Base-by-base conservation (phyloP, 1,139 yeast genomes). In the Zygosaccharomyces pseudobailii region DNA sequence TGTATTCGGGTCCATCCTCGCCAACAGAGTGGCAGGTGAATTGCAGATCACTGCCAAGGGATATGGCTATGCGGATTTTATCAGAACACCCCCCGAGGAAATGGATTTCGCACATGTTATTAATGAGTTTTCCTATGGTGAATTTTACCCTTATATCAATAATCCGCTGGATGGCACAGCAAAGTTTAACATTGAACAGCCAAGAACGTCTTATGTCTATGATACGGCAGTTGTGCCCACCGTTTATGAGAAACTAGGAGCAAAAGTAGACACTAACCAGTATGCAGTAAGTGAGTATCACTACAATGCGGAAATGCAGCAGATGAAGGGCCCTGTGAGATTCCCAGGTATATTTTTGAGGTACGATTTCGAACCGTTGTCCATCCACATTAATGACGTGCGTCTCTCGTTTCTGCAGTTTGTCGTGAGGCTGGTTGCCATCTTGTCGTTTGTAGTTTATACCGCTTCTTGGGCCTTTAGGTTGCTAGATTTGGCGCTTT, bases 111-210 rank as follows among this genome's bases (percentile, higher is more conserved):
- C 96, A 1, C 98, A 92, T 67, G 80, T 80, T 5, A 84, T 92
- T 50, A 81, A 80, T 52, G 97, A 92, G 66, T 79, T 89, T 54
- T 89, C 97, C 7, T 92, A 83, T 68, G 98, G 99, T 20, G 87
- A 81, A 31, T 89, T 85, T 66, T 89, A 80, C 62, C 97, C 98
- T 2, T 84, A 79, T 57, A 75, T 90, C 52, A 76, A 84, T 56
- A 92, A 92, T 61, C 95, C 97, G 5, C 74, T 94, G 55, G 98
- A 92, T 63, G 76, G 75, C 48, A 80, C 89, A 0, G 86, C 80
- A 1, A 79, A 80, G 57, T 63, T 70, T 23, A 77, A 88, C 1
- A 63, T 66, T 2, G 74, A 74, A 3, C 64, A 70, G 17, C 70
- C 52, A 41, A 61, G 70, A 33, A 79, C 71, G 50, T 69, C 71